Base-by-base conservation (phyloP, 129 eudicot species). In the Lactuca saligna region DNA sequence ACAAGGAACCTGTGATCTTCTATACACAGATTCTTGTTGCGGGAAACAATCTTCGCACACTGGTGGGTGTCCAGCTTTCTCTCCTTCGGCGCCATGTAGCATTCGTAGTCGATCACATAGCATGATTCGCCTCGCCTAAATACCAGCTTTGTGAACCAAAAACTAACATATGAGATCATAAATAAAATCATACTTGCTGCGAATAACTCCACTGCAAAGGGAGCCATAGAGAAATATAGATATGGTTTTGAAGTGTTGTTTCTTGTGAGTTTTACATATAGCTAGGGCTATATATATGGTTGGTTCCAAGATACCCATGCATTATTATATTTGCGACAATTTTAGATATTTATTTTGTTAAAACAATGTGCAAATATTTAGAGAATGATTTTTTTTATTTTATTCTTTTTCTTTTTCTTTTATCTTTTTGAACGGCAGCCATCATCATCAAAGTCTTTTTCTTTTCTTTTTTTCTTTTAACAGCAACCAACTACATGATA, bases 61-160 rank as follows among this genome's bases (percentile, higher is more conserved):
- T 42, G 50, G 56, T 79, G 35, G 7, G 81, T 75, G 78, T 61
- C 69, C 6, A 88, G 70, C 73, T 17, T 76, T 69, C 81, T 65
- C 7, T 80, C 83, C 2, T 85, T 75, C 1, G 75, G 57, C 2
- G 87, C 80, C 75, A 76, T 89, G 82, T 75, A 80, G 78, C 92
- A 89, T 69, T 85, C 89, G 44, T 86, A 89, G 14, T 68, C 75
- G 55, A 89, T 16, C 72, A 89, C 66, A 54, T 86, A 86, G 72
- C 92, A 86, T 16, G 73, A 50, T 65, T 65, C 61, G 44, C 75
- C 61, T 44, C 74, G 71, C 56, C 66, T 41, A 3, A 39, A 20
- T 29, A 73, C 7, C 6, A 81, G 2, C 49, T 65, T 78, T 33
- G 53, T 73, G 5, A 80, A n/a, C 6, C 35, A 55, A 68, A 51